These are phyloP conservation scores for Aspergillus fructus DNA, from an alignment of 2,329 filamentous ascomycete genomes.

Conservation along the genomic window DNA sequence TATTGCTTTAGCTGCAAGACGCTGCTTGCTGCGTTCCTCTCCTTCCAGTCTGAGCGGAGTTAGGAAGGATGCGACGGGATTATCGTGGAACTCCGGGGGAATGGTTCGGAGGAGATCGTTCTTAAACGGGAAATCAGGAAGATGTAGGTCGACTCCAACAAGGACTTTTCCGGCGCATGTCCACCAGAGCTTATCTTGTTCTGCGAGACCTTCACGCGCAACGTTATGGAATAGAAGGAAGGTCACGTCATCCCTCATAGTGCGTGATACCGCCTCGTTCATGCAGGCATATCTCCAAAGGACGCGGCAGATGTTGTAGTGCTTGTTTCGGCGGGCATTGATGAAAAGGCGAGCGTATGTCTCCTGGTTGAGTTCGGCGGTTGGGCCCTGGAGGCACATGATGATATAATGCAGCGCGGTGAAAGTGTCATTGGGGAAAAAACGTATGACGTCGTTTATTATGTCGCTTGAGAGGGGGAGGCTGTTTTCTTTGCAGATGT, in stretches of 20 bases:
- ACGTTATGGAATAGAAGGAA: constrained; percentile 31
- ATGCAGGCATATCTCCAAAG: constrained; percentile 51
- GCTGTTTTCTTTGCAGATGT: constrained; percentile 29
- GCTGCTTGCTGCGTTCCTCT: constrained; percentile 27
- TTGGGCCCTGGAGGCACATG: constrained; percentile 18
- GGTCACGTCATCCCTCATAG: constrained; percentile 35
- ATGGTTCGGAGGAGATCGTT: constrained; percentile 19
- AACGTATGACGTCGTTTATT: constrained; percentile 29
- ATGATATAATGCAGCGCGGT: constrained; percentile 24
- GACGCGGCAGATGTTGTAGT: constrained; percentile 46
- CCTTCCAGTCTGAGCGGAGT: constrained; percentile 17
- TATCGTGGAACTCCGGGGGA: constrained; percentile 26
- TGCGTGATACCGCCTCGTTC: constrained; percentile 28
- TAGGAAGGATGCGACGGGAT: constrained; percentile 27
- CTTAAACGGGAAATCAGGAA: constrained; percentile 11
- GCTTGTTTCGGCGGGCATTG: constrained; percentile 37
- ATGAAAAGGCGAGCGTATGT: constrained; percentile 43
- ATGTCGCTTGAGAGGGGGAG: constrained; percentile 28
- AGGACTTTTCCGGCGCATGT: constrained; percentile 34
- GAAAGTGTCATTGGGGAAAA: constrained; percentile 27
- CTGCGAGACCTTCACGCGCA: not conserved
- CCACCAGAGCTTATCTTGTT: constrained; percentile 22
- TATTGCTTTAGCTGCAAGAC: constrained; percentile 26
- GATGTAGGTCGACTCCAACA: constrained; percentile 28
- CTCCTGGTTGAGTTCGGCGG: constrained; percentile 18